Evolutionary conservation across 2,329 filamentous ascomycete species (phyloP), one percentile per base, ranked within the genome.

Genomic region (Fusarium secorum): DNA sequence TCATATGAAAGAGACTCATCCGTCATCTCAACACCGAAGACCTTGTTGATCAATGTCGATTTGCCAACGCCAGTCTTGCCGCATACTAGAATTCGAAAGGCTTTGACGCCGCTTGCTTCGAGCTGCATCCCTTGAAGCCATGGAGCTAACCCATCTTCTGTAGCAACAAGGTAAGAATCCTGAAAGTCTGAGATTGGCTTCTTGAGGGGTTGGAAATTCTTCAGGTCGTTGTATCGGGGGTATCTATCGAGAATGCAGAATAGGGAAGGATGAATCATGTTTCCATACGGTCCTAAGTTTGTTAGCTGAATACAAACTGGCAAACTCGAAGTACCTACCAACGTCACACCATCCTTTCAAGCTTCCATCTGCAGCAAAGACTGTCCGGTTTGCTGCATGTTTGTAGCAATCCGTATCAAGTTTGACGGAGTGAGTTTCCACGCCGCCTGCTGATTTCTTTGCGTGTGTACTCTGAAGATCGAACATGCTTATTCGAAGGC

Each of bases 1-100:
- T 73, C 59, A 13, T 76, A 76, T 2, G 74, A 75, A 1, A 65
- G 24, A 3, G 74, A 76, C 53, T 76, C 74, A 1, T 66, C 65
- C 0, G 74, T 76, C 66, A 76, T 73, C 30, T 76, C 74, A 26
- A 76, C 74, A 2, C 74, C 74, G 51, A 76, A 76, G 6, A 76
- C 74, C 18, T 74, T 76, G 53, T 76, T 76, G 44, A 76, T 76
- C n/a, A 76, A 28, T 1, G 74, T 76, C n/a, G 74, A 76, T 6
- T 76, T 76, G 1, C 74, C 74, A 1, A 76, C 74, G 1, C 74
- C 74, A 6, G 74, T 76, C 32, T 76, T 76, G 4, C 74, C 74
- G 2, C 74, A 76, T 0, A 76, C 74, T 2, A 76, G 22, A 2
- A 76, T 76, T 46, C 74, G 64, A 15, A 76, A 76, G 11, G 74